Conservation (phyloP, 331 rosid species). For the Quercus tomentella region DNA sequence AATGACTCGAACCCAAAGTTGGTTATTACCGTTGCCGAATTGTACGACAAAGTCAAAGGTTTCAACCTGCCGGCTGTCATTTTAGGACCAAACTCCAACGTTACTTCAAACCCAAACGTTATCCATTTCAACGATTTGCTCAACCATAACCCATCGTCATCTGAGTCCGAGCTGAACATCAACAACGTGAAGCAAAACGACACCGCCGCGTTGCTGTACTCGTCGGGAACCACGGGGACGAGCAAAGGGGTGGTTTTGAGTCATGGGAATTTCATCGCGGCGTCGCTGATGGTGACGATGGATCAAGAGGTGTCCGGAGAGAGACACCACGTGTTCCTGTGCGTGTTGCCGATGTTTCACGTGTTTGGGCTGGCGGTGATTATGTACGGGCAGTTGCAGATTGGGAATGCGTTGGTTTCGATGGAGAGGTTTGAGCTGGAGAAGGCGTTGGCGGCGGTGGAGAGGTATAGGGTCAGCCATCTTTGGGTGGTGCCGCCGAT, state of each 20-base stretch:
- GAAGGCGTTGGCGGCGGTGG: conserved; percentile 48
- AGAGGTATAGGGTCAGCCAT: conserved; percentile 53
- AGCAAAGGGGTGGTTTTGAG: conserved; percentile 77
- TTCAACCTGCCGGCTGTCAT: conserved; percentile 51
- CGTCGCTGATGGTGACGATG: conserved; percentile 46
- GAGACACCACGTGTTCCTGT: conserved; percentile 35
- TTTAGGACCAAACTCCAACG: conserved; percentile 14
- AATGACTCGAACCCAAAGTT: conserved; percentile 65
- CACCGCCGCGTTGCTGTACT: conserved; percentile 71
- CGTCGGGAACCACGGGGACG: conserved; percentile 79
- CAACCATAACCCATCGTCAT: conserved; percentile 15
- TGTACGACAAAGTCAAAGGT: conserved; percentile 49
- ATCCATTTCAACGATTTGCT: conserved; percentile 33
- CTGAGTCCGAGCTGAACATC: conserved; percentile 44
- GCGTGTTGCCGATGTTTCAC: conserved; percentile 80
- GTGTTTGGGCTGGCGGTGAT: conserved; percentile 62
- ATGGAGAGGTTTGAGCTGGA: conserved; percentile 54
- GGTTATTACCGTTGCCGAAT: conserved; percentile 47
- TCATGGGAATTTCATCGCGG: conserved; percentile 61
- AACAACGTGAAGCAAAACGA: conserved; percentile 43
- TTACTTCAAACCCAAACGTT: not conserved
- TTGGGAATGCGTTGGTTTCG: conserved; percentile 53
- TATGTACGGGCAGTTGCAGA: conserved; percentile 49
- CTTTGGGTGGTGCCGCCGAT: conserved; percentile 83
- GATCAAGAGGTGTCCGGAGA: conserved; percentile 47